Evolutionary conservation across 2,329 filamentous ascomycete species (phyloP).

Genomic region (Chaetomium sp.): DNA sequence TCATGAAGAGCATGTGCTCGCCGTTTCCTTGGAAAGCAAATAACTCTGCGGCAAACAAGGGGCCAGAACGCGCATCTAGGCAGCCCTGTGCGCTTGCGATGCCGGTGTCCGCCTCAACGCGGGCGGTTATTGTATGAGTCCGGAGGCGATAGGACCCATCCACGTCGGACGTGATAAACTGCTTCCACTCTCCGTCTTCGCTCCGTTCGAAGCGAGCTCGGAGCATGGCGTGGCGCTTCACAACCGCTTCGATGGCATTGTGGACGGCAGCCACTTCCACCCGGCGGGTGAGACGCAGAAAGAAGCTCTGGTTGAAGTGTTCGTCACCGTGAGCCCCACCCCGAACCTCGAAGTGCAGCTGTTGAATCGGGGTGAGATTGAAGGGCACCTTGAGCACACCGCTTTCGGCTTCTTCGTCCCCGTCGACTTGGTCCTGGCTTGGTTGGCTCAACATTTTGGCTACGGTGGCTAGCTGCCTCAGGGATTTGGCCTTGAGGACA

Average conservation of each 20-base stretch:
- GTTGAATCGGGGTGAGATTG: slow-evolving; percentile 48
- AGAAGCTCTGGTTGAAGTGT: slow-evolving; percentile 50
- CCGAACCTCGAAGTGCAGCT: slow-evolving; percentile 45
- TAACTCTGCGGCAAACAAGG: slow-evolving; percentile 34
- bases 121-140: background rate
- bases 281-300: slow-evolving; percentile 40
- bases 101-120: slow-evolving; percentile 20
- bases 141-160: slow-evolving; percentile 33
- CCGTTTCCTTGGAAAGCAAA: slow-evolving; percentile 29
- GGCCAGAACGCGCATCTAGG: slow-evolving; percentile 33
- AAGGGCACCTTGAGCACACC: slow-evolving; percentile 39
- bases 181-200: slow-evolving; percentile 34
- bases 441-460: slow-evolving; percentile 16
- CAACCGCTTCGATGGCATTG: slow-evolving; percentile 35
- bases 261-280: slow-evolving; percentile 28
- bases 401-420: slow-evolving; percentile 23
- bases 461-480: slow-evolving; percentile 35
- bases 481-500: slow-evolving; percentile 39
- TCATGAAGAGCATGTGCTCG: slow-evolving; percentile 38
- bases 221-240: slow-evolving; percentile 43
- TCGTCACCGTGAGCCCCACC: slow-evolving; percentile 39
- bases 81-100: slow-evolving; percentile 36
- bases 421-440: background rate
- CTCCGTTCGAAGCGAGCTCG: slow-evolving; percentile 39
- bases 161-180: slow-evolving; percentile 33